Evolutionary conservation across 805 yeast genomes (phyloP).

Genomic region (Danielia reshetovae): DNA sequence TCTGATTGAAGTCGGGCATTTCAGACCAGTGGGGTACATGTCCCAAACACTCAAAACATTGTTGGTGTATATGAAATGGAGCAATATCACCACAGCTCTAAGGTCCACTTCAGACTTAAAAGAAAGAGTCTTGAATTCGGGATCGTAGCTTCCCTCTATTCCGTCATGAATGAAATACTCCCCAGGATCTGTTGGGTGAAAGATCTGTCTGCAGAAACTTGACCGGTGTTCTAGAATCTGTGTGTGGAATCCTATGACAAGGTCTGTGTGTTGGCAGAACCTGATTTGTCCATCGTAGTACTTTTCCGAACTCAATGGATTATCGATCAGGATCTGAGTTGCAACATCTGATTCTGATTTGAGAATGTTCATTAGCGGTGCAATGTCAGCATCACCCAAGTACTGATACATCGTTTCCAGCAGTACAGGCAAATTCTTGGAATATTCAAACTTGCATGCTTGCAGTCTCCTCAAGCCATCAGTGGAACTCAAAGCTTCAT

Average conservation of each 20-base stretch:
- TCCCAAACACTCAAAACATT: conserved; percentile 45
- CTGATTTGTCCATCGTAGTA: conserved; percentile 34
- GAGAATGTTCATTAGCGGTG: not conserved
- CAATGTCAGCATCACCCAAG: not conserved
- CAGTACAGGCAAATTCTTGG: conserved; percentile 9
- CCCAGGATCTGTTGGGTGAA: conserved; percentile 17
- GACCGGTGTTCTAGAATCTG: conserved; percentile 31
- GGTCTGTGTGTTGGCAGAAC: conserved; percentile 19
- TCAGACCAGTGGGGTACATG: conserved; percentile 20
- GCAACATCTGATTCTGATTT: not conserved
- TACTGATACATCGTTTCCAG: conserved; percentile 17
- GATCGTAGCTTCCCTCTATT: conserved; percentile 21
- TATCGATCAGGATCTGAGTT: not conserved
- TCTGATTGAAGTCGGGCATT: conserved; percentile 27
- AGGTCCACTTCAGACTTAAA: conserved; percentile 25
- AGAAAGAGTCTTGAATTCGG: conserved; percentile 9
- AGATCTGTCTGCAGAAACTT: conserved; percentile 19
- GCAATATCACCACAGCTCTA: conserved; percentile 36
- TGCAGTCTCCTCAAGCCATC: conserved; percentile 19
- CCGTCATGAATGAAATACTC: conserved; percentile 23
- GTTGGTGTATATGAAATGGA: conserved; percentile 51
- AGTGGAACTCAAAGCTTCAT: not conserved
- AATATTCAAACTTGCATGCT: conserved; percentile 13
- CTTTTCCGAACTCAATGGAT: conserved; percentile 17
- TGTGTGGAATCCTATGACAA: conserved; percentile 34